Evolutionary conservation across 1,139 yeast species (phyloP).

Genomic region (Kodamaea arcana): DNA sequence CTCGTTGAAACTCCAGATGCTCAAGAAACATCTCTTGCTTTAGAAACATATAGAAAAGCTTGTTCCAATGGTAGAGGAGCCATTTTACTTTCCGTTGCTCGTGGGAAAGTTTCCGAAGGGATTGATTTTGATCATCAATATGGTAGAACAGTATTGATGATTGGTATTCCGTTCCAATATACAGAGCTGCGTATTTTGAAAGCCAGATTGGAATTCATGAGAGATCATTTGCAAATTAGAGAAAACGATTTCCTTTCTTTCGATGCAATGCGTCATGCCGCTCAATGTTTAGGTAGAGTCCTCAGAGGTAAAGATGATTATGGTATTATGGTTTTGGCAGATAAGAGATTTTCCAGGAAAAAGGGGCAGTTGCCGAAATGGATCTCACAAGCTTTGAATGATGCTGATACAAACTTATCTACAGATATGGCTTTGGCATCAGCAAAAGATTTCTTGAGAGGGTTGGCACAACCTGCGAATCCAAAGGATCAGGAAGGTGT

Average conservation of each 20-base stretch:
- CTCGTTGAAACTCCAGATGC: conserved; percentile 99
- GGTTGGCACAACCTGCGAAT: conserved; percentile 91
- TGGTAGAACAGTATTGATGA: conserved; percentile 96
- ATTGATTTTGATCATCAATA: conserved; percentile 98
- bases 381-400: conserved; percentile 90
- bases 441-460: conserved; percentile 85
- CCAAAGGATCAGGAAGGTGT: conserved; percentile 92
- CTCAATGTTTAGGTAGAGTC: conserved; percentile 96
- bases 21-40: conserved; percentile 92
- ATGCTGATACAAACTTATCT: conserved; percentile 86
- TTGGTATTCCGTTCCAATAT: conserved; percentile 98
- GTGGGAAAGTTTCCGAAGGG: conserved; percentile 98
- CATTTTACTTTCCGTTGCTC: conserved; percentile 89
- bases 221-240: conserved; percentile 88
- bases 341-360: conserved; percentile 83
- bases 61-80: conserved; percentile 98
- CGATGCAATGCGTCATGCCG: conserved; percentile 99
- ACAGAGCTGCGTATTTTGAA: conserved; percentile 94
- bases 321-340: conserved; percentile 98
- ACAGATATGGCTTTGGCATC: conserved; percentile 97
- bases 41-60: conserved; percentile 93
- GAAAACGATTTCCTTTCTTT: conserved; percentile 93
- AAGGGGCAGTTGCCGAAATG: conserved; percentile 89
- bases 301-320: conserved; percentile 97
- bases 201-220: conserved; percentile 86